These are phyloP conservation scores for Globomyces pollinis-pini DNA, from an alignment of 192 early-diverging fungal genomes.

Conservation along the genomic window DNA sequence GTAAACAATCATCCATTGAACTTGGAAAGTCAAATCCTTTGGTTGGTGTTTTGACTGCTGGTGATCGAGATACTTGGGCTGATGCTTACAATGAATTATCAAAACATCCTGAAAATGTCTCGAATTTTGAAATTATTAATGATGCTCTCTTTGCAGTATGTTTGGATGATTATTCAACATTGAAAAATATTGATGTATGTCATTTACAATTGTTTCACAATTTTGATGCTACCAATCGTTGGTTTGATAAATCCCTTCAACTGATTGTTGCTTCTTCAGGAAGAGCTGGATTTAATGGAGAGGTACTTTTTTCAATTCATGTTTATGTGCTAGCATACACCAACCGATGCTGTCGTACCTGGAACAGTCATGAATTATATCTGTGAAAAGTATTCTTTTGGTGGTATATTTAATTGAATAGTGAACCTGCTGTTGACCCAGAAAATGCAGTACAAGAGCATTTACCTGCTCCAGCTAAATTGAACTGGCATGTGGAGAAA, in stretches of 20 bases:
- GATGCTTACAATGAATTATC: constrained; percentile 20
- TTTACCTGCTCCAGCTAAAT: constrained; percentile 47
- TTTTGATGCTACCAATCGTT: constrained; percentile 70
- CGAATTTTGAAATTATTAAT: constrained; percentile 58
- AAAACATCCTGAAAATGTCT: constrained; percentile 36
- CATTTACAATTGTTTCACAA: constrained; percentile 75
- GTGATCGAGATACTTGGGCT: constrained; percentile 85
- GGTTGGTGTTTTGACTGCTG: constrained; percentile 75
- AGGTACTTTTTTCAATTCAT: constrained; percentile 34
- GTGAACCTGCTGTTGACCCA: constrained; percentile 50
- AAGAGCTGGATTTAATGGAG: constrained; percentile 86
- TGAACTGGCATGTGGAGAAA: constrained; percentile 63
- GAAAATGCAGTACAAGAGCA: constrained; percentile 14
- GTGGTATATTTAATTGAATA: constrained; percentile 3
- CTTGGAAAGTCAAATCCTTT: constrained; percentile 27
- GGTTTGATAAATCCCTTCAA: constrained; percentile 96
- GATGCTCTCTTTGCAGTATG: constrained; percentile 79
- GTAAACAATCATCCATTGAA: background rate
- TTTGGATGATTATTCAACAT: constrained; percentile 68
- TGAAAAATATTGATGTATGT: constrained; percentile 51
- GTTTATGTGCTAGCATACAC: constrained; percentile 61
- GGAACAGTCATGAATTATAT: constrained; percentile 72
- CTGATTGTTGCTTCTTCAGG: constrained; percentile 78
- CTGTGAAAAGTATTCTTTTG: constrained; percentile 48
- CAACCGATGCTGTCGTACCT: constrained; percentile 83